A percentile compares a stretch with the other conserved stretches of the same genome.
Conservation (phyloP, 306 rosid species). For the Adenanthera pavonina region DNA sequence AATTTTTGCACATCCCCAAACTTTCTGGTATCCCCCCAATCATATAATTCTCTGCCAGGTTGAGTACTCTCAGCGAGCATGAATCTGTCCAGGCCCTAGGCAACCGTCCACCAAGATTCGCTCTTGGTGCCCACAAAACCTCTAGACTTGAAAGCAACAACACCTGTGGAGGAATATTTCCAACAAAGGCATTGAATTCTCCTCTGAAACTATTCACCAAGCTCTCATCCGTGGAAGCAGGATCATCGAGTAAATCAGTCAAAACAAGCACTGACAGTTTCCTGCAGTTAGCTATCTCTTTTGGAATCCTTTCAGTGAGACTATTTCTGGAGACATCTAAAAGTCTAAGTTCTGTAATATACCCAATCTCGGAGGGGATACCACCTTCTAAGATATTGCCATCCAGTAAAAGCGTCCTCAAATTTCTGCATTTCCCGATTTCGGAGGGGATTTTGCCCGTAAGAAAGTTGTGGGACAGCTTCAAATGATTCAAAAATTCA, state of each 20-base stretch:
- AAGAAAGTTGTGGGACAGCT: slow-evolving; percentile 61
- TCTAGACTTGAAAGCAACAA: slow-evolving; percentile 57
- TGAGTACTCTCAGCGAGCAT: slow-evolving; percentile 59
- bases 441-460: slow-evolving; percentile 55
- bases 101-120: slow-evolving; percentile 63
- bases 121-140: slow-evolving; percentile 77
- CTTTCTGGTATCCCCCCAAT: slow-evolving; percentile 51
- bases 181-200: slow-evolving; percentile 71
- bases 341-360: slow-evolving; percentile 52
- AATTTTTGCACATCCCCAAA: slow-evolving; percentile 57
- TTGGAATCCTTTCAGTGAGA: slow-evolving; percentile 58
- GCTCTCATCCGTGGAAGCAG: slow-evolving; percentile 24
- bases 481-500: slow-evolving; percentile 53
- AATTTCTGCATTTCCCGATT: slow-evolving; percentile 60
- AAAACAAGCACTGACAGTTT: slow-evolving; percentile 59
- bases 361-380: slow-evolving; percentile 62
- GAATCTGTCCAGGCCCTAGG: slow-evolving; percentile 58
- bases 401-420: slow-evolving; percentile 64
- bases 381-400: slow-evolving; percentile 65
- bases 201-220: slow-evolving; percentile 53
- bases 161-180: slow-evolving; percentile 58
- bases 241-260: slow-evolving; percentile 50
- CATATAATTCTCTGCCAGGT: slow-evolving; percentile 69
- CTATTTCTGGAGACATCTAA: slow-evolving; percentile 76
- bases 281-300: slow-evolving; percentile 55